Evolutionary conservation across 345 rosid species (phyloP), one percentile per base, ranked within the genome.

Genomic region (Trapa bicornis): DNA sequence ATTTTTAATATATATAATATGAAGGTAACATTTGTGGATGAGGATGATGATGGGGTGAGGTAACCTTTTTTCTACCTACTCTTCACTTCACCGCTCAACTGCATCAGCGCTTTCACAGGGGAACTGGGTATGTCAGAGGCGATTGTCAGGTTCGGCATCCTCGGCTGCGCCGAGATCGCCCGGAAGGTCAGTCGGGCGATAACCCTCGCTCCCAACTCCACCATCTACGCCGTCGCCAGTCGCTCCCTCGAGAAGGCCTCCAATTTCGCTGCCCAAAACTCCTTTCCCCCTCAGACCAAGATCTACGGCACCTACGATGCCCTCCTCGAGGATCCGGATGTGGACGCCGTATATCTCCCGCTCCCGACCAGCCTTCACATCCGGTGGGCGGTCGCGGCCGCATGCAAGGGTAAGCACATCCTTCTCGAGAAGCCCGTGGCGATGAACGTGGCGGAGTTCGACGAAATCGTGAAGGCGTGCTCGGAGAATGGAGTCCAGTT

Each of bases 391-490:
- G 66, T 80, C 52, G 56, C 68, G 71, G 85, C 85, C n/a, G 98
- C 91, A 12, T 61, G 62, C 70, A 85, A 88, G 63, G 83, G 81
- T 79, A 92, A 89, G 75, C 97, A 92, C 70, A 41, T 92, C 37
- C 75, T 92, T 43, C 67, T 85, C 75, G 96, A 92, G 81, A 92
- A 89, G 78, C 98, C 96, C 1, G 83, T 89, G 43, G 97, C 83
- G 0, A 7, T 82, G 6, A 83, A 75, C 63, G 87, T 73, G 5
- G 73, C 66, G 2, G 90, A 89, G 69, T 82, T 92, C 36, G 98
- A 89, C 41, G 52, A 54, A 72, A 88, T 92, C 52, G 37, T 72
- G 39, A 80, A 72, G 72, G 90, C 87, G 29, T 88, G 98, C 57
- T 88, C 82, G 3, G 81, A 75, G 60, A 83, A 81, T 37, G 86